These are phyloP conservation scores for Arxiozyma bovina DNA, from an alignment of 1,139 yeast genomes.

Conservation along the genomic window DNA sequence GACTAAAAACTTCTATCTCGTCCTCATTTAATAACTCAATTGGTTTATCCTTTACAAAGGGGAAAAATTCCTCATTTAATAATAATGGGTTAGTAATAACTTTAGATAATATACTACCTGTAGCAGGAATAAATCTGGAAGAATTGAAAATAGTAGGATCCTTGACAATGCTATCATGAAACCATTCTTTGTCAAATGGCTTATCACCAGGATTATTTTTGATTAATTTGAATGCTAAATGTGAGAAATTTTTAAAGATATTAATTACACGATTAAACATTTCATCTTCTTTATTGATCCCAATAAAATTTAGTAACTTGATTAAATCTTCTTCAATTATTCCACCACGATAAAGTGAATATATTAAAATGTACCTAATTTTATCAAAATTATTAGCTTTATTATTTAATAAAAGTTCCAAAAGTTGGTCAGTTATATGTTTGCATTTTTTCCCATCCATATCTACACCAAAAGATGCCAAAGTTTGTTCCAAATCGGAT, in stretches of 20 bases:
- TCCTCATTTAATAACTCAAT: conserved; percentile 43
- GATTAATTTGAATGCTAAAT: conserved; percentile 58
- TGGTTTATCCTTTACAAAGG: conserved; percentile 72
- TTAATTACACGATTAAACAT: conserved; percentile 39
- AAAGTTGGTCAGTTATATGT: conserved; percentile 56
- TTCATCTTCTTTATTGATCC: conserved; percentile 48
- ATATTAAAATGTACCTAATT: conserved; percentile 65
- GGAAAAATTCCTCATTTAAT: conserved; percentile 48
- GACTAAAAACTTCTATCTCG: conserved; percentile 34
- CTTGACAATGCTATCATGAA: conserved; percentile 45
- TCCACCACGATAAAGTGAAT: conserved; percentile 81
- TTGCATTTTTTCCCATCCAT: conserved; percentile 62
- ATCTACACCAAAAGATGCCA: conserved; percentile 65
- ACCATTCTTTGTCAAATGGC: conserved; percentile 39
- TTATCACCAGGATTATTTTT: conserved; percentile 39
- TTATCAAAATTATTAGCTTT: conserved; percentile 53
- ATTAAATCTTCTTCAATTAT: conserved; percentile 62
- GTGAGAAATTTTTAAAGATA: conserved; percentile 56
- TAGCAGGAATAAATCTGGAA: conserved; percentile 68
- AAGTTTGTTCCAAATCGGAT: conserved; percentile 66
- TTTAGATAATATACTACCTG: conserved; percentile 49
- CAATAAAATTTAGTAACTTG: conserved; percentile 64
- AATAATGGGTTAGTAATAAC: conserved; percentile 31
- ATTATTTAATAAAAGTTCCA: conserved; percentile 48
- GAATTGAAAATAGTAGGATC: conserved; percentile 64